Evolutionary conservation across 371 early-diverging fungal genomes (phyloP), one percentile per base, ranked within the genome.

Genomic region (Mucor indicus): DNA sequence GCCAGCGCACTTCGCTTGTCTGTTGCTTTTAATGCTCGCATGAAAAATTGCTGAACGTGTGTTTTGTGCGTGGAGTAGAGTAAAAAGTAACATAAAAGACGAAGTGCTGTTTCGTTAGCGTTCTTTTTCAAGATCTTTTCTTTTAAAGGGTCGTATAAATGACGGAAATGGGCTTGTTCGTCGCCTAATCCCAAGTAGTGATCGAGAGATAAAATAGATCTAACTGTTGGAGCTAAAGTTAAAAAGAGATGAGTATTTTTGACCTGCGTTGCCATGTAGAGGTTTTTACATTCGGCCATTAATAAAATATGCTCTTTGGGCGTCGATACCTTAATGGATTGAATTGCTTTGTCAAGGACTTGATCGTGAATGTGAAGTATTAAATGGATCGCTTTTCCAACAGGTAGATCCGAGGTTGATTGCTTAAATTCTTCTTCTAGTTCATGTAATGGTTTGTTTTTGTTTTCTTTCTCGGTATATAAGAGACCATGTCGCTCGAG

Each of bases 181-280:
- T 43, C 43, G 10, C 39, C 11, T 20, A 17, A 13, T 12, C 22
- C 20, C 13, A 59, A 11, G 22, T 59, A 49, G 29, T 49, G 44
- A 7, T 59, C 50, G 7, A 59, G 35, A 1, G 59, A 59, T 8
- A 59, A 1, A 6, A 59, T 19, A 17, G 59, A 53, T 32, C 40
- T 37, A 15, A 53, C 15, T 9, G 49, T 50, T 4, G 53, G 59
- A 24, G 53, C 59, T 59, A 49, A n/a, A n/a, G n/a, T n/a, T 19
- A 17, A 5, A 23, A 15, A 7, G 2, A 13, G 31, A 44, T 5
- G 17, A 31, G 23, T 31, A 11, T 4, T 7, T 27, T 5, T 7
- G 11, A 27, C 5, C 5, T 11, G 5, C 11, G 29, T 27, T 7
- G 11, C 11, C 29, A n/a, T n/a, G n/a, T n/a, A n/a, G n/a, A n/a